These are phyloP conservation scores for Scopulariopsis brevicaulis DNA, from an alignment of 2,329 filamentous ascomycete species.

Conservation along the genomic window DNA sequence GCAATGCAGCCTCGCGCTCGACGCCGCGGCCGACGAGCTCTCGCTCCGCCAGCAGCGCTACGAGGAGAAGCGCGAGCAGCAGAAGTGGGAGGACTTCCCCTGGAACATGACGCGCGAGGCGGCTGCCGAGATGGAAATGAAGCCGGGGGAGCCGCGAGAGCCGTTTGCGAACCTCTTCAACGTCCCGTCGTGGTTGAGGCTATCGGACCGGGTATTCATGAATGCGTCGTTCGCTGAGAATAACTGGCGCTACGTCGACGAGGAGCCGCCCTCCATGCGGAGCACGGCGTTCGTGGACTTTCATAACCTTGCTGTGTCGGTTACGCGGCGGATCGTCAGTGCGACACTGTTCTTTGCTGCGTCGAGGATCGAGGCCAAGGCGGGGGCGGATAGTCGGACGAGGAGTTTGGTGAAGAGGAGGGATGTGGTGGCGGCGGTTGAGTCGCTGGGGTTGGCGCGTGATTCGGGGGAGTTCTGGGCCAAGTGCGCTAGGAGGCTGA, in stretches of 20 bases:
- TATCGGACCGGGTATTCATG: slow-evolving; percentile 66
- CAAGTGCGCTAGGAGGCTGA: slow-evolving; percentile 33
- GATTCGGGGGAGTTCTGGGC: slow-evolving; percentile 33
- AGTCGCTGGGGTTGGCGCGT: slow-evolving; percentile 29
- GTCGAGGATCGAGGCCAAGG: slow-evolving; percentile 50
- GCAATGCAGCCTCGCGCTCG: slow-evolving; percentile 53
- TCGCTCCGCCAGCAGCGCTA: slow-evolving; percentile 50
- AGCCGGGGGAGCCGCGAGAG: slow-evolving; percentile 16
- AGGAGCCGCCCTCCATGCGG: slow-evolving; percentile 58
- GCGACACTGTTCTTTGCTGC: slow-evolving; percentile 59
- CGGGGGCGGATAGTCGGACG: slow-evolving; percentile 13
- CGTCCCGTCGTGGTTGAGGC: slow-evolving; percentile 45
- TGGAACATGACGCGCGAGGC: slow-evolving; percentile 51
- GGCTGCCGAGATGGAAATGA: slow-evolving; percentile 17
- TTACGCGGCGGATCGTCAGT: slow-evolving; percentile 62
- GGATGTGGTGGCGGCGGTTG: slow-evolving; percentile 37
- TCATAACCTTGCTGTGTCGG: slow-evolving; percentile 50
- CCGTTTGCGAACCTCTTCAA: slow-evolving; percentile 47
- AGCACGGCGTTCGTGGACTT: slow-evolving; percentile 70
- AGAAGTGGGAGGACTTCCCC: slow-evolving; percentile 41
- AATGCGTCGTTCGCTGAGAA: slow-evolving; percentile 48
- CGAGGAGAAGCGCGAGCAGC: slow-evolving; percentile 48
- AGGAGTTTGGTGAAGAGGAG: slow-evolving; percentile 22
- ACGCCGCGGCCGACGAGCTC: slow-evolving; percentile 56
- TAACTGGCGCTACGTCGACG: slow-evolving; percentile 55